Evolutionary conservation across 1,284 basidiomycete genomes (phyloP).

Genomic region (Malassezia globosa): DNA sequence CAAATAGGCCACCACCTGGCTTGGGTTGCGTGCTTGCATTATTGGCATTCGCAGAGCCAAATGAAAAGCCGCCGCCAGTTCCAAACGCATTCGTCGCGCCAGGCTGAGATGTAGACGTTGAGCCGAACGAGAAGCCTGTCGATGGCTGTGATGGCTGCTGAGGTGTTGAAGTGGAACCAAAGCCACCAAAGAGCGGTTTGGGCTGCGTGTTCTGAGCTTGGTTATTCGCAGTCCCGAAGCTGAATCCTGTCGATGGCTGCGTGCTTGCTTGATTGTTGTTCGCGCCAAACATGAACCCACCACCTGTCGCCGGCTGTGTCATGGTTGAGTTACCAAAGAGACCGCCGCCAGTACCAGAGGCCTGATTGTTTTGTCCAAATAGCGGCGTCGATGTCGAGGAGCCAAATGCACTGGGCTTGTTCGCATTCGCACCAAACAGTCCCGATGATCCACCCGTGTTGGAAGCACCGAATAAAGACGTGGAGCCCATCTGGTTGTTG

Average conservation of each 20-base stretch:
- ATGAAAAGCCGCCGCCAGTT: conserved; percentile 19
- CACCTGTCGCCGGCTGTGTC: conserved; percentile 23
- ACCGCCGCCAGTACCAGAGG: conserved; percentile 32
- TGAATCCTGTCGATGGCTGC: conserved; percentile 28
- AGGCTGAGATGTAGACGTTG: conserved; percentile 19
- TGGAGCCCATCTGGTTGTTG: background rate
- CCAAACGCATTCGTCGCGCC: conserved; percentile 29
- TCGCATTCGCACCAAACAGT: background rate
- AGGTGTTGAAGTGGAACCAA: conserved; percentile 16
- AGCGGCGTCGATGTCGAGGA: conserved; percentile 10
- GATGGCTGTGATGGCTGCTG: conserved; percentile 27
- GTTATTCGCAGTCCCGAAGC: conserved; percentile 19
- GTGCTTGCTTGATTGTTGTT: conserved; percentile 23
- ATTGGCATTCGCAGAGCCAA: conserved; percentile 18
- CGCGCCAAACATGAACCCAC: conserved; percentile 29
- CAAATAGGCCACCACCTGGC: conserved; percentile 53
- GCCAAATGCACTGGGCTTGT: conserved; percentile 9
- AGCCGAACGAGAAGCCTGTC: conserved; percentile 21
- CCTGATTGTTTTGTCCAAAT: conserved; percentile 29
- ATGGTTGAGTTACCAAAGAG: conserved; percentile 29
- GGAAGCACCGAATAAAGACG: background rate
- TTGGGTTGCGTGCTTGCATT: conserved; percentile 13
- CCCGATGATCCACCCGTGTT: conserved; percentile 1
- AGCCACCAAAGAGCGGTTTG: conserved; percentile 26
- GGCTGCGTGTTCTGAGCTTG: conserved; percentile 32